These are phyloP conservation scores for Cenchrus purpureus DNA, from an alignment of 176 grass and related monocot genomes.

Conservation along the genomic window DNA sequence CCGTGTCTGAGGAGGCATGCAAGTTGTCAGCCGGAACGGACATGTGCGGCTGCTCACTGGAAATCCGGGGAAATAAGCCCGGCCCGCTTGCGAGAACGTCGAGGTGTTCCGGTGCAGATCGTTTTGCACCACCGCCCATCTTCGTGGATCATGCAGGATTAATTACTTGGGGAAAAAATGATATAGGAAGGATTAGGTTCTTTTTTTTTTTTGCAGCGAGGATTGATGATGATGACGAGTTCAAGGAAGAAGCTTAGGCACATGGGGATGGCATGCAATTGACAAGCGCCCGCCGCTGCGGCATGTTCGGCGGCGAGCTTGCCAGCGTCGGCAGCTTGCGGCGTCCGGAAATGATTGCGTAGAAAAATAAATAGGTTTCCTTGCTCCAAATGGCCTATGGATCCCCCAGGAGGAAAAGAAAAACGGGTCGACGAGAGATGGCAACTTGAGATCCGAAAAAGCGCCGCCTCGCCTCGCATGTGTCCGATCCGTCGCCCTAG, in stretches of 20 bases:
- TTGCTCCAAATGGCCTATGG: neutral
- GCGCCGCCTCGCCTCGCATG: neutral
- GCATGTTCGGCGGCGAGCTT: neutral
- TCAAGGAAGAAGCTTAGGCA: neutral
- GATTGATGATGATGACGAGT: neutral
- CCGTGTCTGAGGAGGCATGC: neutral
- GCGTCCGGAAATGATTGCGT: neutral
- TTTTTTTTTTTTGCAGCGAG: no score
- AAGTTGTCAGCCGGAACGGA: neutral
- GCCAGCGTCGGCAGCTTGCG: slow-evolving; percentile 1
- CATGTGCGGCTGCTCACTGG: slow-evolving; percentile 23
- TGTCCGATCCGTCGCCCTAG: neutral
- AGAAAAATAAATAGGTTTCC: no score
- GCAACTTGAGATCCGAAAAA: slow-evolving; percentile 27
- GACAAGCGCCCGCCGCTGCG: neutral
- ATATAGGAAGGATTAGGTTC: no score
- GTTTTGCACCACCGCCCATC: no score
- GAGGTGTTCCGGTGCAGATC: neutral
- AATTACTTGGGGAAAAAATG: no score
- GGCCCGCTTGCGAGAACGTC: neutral
- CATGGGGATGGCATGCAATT: neutral
- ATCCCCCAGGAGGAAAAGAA: neutral
- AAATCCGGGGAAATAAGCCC: neutral
- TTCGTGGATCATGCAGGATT: no score
- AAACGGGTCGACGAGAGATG: slow-evolving; percentile 12